Base-by-base conservation (phyloP, 2,329 filamentous ascomycete genomes). In the Colletotrichum magnum region DNA sequence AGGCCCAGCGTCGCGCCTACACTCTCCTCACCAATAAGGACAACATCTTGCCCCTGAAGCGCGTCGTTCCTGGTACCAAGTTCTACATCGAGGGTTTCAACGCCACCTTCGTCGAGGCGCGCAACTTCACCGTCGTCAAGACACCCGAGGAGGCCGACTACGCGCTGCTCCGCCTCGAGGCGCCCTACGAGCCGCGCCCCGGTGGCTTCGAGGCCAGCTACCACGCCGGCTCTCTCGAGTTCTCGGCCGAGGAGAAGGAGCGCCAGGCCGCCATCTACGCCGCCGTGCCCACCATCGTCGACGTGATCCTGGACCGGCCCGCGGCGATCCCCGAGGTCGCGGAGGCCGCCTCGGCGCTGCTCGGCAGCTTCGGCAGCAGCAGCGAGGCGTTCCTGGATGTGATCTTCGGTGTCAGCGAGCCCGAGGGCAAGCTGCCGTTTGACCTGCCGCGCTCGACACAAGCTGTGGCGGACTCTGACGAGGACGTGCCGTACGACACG, bases 371-470 rank as follows among this genome's bases (percentile, higher is more conserved):
- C 59, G 83, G 83, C 0, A 80, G 79, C 41, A 76, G 78, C 16
- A 73, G 75, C 0, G 79, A 83, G 5, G 83, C 83, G 0, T 82
- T 85, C 64, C 62, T 86, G 4, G 83, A 85, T 68, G 77, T 86
- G 1, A 48, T 85, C 0, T 83, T 85, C 60, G 77, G 76, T 0
- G 71, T 77, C 2, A 77, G 76, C 7, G 72, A 73, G 13, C 84
- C 84, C 0, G 72, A 80, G 64, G 84, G 84, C 0, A 80, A 77
- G 73, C 68, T 85, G 63, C 83, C 83, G 0, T 84, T 85, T 73
- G 84, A 87, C 72, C 62, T 87, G 41, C 84, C 85, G 0, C 72
- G 80, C 12, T 84, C 81, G 6, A 79, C 80, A 71, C 78, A 75
- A 52, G 84, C 84, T 1, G 84, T 85, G 0, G 78, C 80, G 53